Evolutionary conservation across 805 yeast species (phyloP).

Genomic region (Blastobotrys americana): DNA sequence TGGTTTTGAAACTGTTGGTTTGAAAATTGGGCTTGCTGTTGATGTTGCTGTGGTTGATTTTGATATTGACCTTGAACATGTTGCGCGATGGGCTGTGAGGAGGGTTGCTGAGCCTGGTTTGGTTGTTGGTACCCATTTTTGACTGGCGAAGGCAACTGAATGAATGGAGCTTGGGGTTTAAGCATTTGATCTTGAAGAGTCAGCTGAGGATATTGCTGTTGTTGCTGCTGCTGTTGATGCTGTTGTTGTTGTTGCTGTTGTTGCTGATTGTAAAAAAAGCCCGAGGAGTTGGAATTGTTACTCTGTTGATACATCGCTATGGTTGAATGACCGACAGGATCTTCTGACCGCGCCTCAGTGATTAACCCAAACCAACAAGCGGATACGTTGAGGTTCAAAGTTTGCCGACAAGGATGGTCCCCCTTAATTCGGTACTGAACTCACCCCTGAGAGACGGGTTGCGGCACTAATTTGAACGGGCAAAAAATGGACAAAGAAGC

Average conservation of each 20-base stretch:
- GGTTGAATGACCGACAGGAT: background rate
- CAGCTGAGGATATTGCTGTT: background rate
- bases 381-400: background rate
- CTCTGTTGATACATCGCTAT: slow-evolving; percentile 5
- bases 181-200: background rate
- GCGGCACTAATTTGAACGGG: too few relatives aligned
- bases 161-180: background rate
- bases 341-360: background rate
- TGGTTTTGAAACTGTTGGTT: slow-evolving; percentile 5
- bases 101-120: slow-evolving; percentile 1
- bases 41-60: slow-evolving; percentile 1
- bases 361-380: background rate
- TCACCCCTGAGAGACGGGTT: background rate
- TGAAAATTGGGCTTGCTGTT: slow-evolving; percentile 5
- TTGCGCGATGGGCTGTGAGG: background rate
- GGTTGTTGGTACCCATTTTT: background rate
- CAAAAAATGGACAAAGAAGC: too few relatives aligned
- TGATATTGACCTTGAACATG: background rate
- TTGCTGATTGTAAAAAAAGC: slow-evolving; percentile 6
- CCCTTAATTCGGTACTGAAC: background rate
- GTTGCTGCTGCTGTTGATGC: background rate
- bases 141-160: background rate
- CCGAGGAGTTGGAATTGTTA: slow-evolving; percentile 6
- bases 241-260: slow-evolving; percentile 1
- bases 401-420: background rate